These are phyloP conservation scores for Cercophora samala DNA, from an alignment of 495 filamentous ascomycete species.

Conservation along the genomic window DNA sequence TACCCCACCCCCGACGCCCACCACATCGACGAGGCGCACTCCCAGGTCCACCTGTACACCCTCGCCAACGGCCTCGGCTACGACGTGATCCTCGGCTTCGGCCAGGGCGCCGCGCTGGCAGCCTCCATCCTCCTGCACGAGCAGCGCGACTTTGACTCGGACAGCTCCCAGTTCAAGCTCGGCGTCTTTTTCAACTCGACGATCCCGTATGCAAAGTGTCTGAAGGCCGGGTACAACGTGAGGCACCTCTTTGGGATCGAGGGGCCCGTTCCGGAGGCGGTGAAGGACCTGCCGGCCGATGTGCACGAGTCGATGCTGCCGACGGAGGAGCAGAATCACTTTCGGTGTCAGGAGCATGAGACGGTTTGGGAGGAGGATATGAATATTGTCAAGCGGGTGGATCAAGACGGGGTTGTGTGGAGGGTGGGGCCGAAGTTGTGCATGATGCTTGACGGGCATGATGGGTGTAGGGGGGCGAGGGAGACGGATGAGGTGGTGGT, in stretches of 20 bases:
- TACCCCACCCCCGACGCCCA: background rate
- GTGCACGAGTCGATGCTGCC: background rate
- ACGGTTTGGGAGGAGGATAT: background rate
- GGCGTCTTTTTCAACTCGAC: background rate
- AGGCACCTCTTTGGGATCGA: background rate
- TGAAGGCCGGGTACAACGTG: background rate
- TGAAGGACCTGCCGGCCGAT: background rate
- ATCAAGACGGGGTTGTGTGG: too few relatives aligned
- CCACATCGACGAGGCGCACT: background rate
- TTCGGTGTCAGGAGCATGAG: background rate
- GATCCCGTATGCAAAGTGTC: background rate
- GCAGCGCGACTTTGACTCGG: background rate
- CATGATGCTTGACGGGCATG: too few relatives aligned
- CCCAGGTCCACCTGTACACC: background rate
- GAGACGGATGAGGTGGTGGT: too few relatives aligned
- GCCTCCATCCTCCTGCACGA: background rate
- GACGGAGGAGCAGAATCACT: background rate
- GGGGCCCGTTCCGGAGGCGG: background rate
- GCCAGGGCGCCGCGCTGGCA: background rate
- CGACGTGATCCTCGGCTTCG: constrained; percentile 1
- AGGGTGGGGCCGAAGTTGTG: too few relatives aligned
- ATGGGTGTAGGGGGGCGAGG: too few relatives aligned
- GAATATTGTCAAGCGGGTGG: too few relatives aligned
- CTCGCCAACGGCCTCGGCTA: background rate
- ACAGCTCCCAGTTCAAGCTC: background rate